Conservation (phyloP, 345 rosid species). For the Hibiscus tridactylites region DNA sequence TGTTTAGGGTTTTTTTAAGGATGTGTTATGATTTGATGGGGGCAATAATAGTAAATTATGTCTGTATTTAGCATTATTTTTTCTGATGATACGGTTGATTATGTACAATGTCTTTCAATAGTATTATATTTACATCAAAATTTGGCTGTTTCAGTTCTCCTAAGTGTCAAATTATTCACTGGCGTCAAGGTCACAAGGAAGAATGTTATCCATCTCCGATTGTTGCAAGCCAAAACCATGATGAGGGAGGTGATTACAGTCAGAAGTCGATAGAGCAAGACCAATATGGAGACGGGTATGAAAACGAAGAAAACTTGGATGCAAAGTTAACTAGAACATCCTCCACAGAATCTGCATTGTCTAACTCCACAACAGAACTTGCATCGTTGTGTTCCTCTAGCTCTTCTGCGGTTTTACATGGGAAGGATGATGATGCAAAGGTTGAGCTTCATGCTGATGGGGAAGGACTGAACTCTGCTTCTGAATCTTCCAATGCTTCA, state of each 20-base stretch:
- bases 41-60: not conserved
- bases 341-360: conserved; percentile 21
- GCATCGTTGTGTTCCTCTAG: conserved; percentile 19
- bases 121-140: conserved; percentile 7
- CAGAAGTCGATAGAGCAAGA: conserved; percentile 25
- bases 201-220: conserved; percentile 55
- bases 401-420: conserved; percentile 27
- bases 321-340: conserved; percentile 24
- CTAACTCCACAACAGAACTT: conserved; percentile 23
- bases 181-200: conserved; percentile 96
- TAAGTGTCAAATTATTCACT: conserved; percentile 85
- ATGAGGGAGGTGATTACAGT: conserved; percentile 31
- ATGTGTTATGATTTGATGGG: not conserved
- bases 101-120: not conserved
- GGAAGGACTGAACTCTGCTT: conserved; percentile 35
- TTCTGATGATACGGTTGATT: not conserved
- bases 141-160: conserved; percentile 58
- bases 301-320: conserved; percentile 22
- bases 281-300: conserved; percentile 17
- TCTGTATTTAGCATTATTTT: not conserved
- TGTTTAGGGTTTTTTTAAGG: not conserved
- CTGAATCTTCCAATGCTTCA: conserved; percentile 46
- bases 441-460: conserved; percentile 36
- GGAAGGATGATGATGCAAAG: conserved; percentile 29
- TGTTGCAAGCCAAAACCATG: conserved; percentile 16